Evolutionary conservation across 2,329 filamentous ascomycete genomes (phyloP).

Genomic region (Thelonectria blattea): DNA sequence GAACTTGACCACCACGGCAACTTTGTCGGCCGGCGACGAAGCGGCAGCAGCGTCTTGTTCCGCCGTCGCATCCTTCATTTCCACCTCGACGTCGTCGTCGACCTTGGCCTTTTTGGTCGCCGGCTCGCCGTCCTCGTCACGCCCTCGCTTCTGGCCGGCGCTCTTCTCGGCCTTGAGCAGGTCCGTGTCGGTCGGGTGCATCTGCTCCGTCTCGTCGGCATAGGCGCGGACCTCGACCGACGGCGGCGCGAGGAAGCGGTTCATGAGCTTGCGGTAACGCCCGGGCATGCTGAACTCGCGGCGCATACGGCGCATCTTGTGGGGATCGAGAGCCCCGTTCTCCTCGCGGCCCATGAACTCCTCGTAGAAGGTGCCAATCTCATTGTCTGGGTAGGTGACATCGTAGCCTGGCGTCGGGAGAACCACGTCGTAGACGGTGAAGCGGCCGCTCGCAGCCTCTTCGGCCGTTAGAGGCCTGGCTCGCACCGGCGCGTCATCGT

Average conservation of each 20-base stretch:
- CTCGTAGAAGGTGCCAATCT: conserved; percentile 81
- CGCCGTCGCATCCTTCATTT: conserved; percentile 23
- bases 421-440: conserved; percentile 85
- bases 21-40: conserved; percentile 44
- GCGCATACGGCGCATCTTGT: conserved; percentile 84
- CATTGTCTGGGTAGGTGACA: conserved; percentile 83
- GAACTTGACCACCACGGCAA: conserved; percentile 75
- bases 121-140: conserved; percentile 25
- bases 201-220: conserved; percentile 74
- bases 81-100: conserved; percentile 30
- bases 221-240: conserved; percentile 76
- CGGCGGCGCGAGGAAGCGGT: conserved; percentile 69
- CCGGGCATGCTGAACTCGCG: conserved; percentile 89
- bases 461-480: conserved; percentile 76
- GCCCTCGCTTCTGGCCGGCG: conserved; percentile 30
- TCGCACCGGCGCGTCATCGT: conserved; percentile 54
- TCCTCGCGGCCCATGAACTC: conserved; percentile 82
- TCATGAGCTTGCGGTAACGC: conserved; percentile 84
- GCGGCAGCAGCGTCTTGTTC: conserved; percentile 21
- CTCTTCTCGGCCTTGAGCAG: conserved; percentile 55
- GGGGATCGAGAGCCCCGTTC: conserved; percentile 81
- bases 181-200: conserved; percentile 88
- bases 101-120: conserved; percentile 37
- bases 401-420: conserved; percentile 93
- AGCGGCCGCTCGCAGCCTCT: conserved; percentile 79